A percentile compares a stretch with the other conserved stretches of the same genome.
These are phyloP conservation scores for Euphrasia confusa DNA, from an alignment of 257 asterid species.

Conservation along the genomic window DNA sequence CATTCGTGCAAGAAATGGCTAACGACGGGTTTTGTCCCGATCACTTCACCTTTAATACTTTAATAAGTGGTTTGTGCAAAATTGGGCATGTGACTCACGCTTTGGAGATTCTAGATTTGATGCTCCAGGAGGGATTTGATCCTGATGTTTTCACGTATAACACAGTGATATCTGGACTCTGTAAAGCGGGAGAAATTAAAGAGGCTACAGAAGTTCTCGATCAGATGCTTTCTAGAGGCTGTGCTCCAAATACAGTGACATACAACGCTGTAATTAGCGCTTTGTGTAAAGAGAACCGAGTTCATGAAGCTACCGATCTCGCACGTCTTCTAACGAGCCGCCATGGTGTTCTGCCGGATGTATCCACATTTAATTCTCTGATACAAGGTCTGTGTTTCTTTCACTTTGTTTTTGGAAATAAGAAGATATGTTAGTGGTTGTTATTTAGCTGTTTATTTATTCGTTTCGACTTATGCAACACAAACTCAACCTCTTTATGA, in stretches of 20 bases:
- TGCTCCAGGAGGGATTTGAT: slow-evolving; percentile 80
- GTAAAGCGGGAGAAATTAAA: slow-evolving; percentile 57
- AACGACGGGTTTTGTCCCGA: slow-evolving; percentile 70
- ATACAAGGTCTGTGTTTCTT: slow-evolving; percentile 63
- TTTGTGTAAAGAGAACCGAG: slow-evolving; percentile 69
- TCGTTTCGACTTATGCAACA: too few relatives aligned
- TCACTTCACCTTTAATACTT: slow-evolving; percentile 62
- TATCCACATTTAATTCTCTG: slow-evolving; percentile 70
- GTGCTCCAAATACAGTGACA: slow-evolving; percentile 67
- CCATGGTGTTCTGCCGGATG: slow-evolving; percentile 67
- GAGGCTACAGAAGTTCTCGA: slow-evolving; percentile 69
- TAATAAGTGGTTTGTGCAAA: slow-evolving; percentile 78
- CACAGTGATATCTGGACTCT: slow-evolving; percentile 73
- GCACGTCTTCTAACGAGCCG: slow-evolving; percentile 49
- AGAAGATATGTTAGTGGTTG: too few relatives aligned
- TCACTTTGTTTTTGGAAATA: too few relatives aligned
- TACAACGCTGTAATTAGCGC: slow-evolving; percentile 73
- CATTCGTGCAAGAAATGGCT: slow-evolving; percentile 62
- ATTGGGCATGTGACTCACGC: slow-evolving; percentile 75
- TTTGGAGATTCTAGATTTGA: slow-evolving; percentile 68
- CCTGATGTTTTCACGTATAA: slow-evolving; percentile 74
- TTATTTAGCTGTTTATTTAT: too few relatives aligned
- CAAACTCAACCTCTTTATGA: too few relatives aligned
- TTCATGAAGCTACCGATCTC: slow-evolving; percentile 74
- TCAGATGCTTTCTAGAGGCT: slow-evolving; percentile 69